Base-by-base conservation (phyloP, 2,329 filamentous ascomycete species). In the Diplodia scrobiculata region DNA sequence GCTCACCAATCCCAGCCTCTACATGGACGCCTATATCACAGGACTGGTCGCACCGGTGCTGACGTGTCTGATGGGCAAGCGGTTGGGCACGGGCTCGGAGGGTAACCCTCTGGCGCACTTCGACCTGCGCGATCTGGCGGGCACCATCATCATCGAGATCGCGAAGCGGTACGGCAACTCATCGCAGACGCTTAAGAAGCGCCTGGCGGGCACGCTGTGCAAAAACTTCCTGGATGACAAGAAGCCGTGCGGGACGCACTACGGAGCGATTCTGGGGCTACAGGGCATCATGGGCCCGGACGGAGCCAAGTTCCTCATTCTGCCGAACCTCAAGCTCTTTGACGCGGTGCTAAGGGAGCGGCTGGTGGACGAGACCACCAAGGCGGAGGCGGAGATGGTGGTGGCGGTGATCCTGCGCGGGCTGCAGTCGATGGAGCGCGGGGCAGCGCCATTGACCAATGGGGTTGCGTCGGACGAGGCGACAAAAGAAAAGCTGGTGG, bases 221-320 rank as follows among this genome's bases (percentile, higher is more conserved):
- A 97, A 97, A 79, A 88, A 90, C 72, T 94, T 97, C 77, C 85
- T 99, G 34, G 93, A 97, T 73, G 91, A 92, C 0, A 87, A 88
- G 51, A 92, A 93, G 73, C 88, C 92, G 0, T 86, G 92, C 0
- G 87, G 91, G 1, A 89, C 94, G 1, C 91, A 97, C 73, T 99
- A 95, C 75, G 95, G 95, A 52, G 92, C 94, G 6, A 84, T 99
- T 25, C 85, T 88, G 34, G 94, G 93, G 1, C 82, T 99, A 2
- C 84, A 89, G 1, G 87, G 89, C 1, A 89, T 96, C 27, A 92
- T 92, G 29, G 92, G 88, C 10, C 73, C 82, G 0, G 87, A 89
- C 67, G 85, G 86, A 25, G 82, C 90, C n/a, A 81, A 85, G 21
- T 83, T 85, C 53, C 79, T 91, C 5, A 82, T 91, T 50, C 71